Base-by-base conservation (phyloP, 108 stramenopile genomes). In the Pseudonitzschia multiseries region DNA sequence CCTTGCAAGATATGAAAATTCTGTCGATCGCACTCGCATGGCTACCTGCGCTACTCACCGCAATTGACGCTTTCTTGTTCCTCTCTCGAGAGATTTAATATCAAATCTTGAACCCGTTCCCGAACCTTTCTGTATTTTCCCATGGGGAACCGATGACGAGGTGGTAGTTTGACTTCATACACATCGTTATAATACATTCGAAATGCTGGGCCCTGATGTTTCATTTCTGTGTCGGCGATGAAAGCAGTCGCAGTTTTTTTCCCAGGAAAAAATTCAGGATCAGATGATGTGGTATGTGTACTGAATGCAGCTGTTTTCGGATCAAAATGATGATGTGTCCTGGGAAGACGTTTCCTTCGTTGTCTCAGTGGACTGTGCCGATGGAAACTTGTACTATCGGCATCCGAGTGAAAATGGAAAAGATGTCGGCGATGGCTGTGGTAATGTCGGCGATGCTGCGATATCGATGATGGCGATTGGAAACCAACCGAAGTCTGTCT, bases 61-160 rank as follows among this genome's bases (percentile, higher is more conserved):
- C 79, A 87, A 48, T 71, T 71, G 21, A 67, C 53, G 48, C 46
- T 13, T 63, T 57, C 57, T 41, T 71, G 61, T 66, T 78, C 36
- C 22, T 84, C 53, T 14, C 72, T 68, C 24, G 66, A 28, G 20
- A 66, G 27, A 24, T 76, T 59, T 4, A 72, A 44, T 26, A 85
- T 78, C 52, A 63, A 44, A 62, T 84, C 69, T 70, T 90, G 86
- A n/a, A 95, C 68, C 53, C 68, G 65, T 71, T 84, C 60, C 31
- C 97, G 78, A 10, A 96, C 94, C 75, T 85, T 66, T 22, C 80
- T 73, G 66, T 98, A 98, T 72, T 98, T 98, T 33, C 82, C 70
- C 97, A 98, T 98, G 8, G 97, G 97, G 69, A 98, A 98, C 20
- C 96, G 87, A 78, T 98, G 97, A 14, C 77, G 78, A 14, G 68